Percentiles rank a stretch among this genome's conserved stretches.
Evolutionary conservation across 1,284 basidiomycete genomes (phyloP).

Genomic region (Pisolithus thermaeus): DNA sequence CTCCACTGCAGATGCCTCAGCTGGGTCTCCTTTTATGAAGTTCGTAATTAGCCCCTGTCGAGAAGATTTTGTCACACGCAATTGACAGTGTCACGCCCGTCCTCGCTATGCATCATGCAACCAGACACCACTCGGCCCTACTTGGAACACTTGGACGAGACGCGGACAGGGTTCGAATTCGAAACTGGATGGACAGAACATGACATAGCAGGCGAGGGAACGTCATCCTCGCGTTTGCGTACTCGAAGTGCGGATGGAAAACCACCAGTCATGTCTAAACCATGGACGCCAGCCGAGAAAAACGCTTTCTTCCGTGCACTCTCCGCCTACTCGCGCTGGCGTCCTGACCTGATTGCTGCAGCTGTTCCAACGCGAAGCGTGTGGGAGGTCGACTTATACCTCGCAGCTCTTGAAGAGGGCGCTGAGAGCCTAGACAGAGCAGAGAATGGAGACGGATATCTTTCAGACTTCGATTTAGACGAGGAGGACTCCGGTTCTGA

Average conservation of each 20-base stretch:
- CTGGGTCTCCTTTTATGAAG: too few species aligned
- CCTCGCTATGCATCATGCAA: background rate
- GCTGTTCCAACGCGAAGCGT: slow-evolving; percentile 22
- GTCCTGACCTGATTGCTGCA: slow-evolving; percentile 29
- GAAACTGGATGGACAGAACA: background rate
- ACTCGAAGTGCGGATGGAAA: too few species aligned
- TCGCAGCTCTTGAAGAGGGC: slow-evolving; percentile 26
- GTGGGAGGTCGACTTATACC: slow-evolving; percentile 27
- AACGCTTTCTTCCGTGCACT: slow-evolving; percentile 57
- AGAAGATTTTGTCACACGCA: background rate
- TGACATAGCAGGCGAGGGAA: background rate
- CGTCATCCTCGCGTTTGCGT: background rate
- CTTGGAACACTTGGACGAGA: background rate
- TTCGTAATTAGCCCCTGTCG: background rate
- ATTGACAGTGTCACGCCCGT: background rate
- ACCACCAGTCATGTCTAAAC: background rate
- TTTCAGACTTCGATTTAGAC: background rate
- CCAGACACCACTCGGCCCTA: background rate
- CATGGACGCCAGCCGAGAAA: slow-evolving; percentile 66
- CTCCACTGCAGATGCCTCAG: too few species aligned
- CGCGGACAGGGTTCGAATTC: background rate
- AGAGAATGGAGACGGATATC: background rate
- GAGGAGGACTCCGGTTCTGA: background rate
- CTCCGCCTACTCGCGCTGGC: slow-evolving; percentile 26
- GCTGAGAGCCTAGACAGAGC: slow-evolving; percentile 6